Evolutionary conservation across 805 yeast genomes (phyloP), one percentile per base, ranked within the genome.

Genomic region (Scheffersomyces ergatensis): DNA sequence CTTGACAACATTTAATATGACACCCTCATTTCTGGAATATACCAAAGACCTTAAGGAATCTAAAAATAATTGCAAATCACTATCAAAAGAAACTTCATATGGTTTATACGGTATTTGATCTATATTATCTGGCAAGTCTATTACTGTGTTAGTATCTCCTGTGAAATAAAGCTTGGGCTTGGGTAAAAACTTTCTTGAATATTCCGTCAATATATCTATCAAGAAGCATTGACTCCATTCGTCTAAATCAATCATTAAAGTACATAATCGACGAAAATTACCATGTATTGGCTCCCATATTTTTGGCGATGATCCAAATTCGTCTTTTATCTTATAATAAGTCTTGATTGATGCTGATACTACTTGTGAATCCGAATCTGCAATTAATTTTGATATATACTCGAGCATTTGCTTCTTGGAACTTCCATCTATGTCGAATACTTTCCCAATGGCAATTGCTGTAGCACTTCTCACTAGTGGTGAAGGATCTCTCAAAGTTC

Each of bases 401-500:
- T 67, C 76, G 7, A 72, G 48, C 26, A 88, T 58, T 39, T 81
- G 85, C 7, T 65, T 69, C 16, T 64, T 60, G 26, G 69, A 65
- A 1, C 78, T 65, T 3, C 54, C 57, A 18, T 73, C 75, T 4
- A 69, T 47, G 16, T 58, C 50, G 49, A 63, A 70, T 19, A 74
- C 74, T 45, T 85, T 88, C 3, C 80, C 74, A 24, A 89, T 70
- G 0, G 96, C 86, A 36, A 84, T 72, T 2, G 92, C 89, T 2
- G 92, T 78, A 2, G 95, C 84, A 25, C 83, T 67, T 47, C 98
- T 74, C 3, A 93, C 99, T 13, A 75, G 56, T 0, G 96, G 81
- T 7, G 93, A 81, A 3, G 81, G 72, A 55, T 93, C 99, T 7
- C 74, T 62, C 2, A 77, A 62, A 5, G 85, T 72, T 53, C 86